Conservation (phyloP, 768 basidiomycete genomes). For the Collybia mongolica region DNA sequence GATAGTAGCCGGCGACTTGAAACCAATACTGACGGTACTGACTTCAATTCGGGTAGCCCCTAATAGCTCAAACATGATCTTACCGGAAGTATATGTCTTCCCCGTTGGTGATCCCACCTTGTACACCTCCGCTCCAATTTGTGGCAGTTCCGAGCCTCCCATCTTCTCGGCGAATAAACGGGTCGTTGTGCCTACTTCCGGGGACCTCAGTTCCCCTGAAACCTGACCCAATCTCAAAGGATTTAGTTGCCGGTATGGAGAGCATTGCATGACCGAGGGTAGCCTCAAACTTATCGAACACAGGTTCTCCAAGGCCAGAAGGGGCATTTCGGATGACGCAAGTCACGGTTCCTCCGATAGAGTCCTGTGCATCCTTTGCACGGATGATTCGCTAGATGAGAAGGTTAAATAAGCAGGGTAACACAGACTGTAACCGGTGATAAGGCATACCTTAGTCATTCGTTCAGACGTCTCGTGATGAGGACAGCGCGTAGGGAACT, state of each 20-base stretch:
- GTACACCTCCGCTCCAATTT: constrained; percentile 97
- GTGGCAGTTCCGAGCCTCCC: constrained; percentile 81
- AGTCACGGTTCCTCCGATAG: constrained; percentile 97
- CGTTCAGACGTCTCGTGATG: constrained; percentile 83
- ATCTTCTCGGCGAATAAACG: constrained; percentile 63
- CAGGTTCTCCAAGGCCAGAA: constrained; percentile 91
- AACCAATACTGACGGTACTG: constrained; percentile 65
- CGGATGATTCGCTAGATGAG: constrained; percentile 79
- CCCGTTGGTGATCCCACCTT: constrained; percentile 97
- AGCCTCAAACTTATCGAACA: constrained; percentile 98
- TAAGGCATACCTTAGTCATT: constrained; percentile 77
- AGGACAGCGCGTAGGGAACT: constrained; percentile 85
- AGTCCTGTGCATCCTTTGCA: constrained; percentile 88
- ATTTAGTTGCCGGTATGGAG: constrained; percentile 98
- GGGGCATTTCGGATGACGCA: constrained; percentile 94
- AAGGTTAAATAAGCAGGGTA: not conserved
- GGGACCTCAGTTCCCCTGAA: constrained; percentile 94
- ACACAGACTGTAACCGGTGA: not conserved
- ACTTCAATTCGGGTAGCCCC: not conserved
- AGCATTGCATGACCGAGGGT: constrained; percentile 96
- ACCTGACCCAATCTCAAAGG: constrained; percentile 96
- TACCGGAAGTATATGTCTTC: constrained; percentile 98
- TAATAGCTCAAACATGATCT: constrained; percentile 19
- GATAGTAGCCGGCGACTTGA: constrained; percentile 99
- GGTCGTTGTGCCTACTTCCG: constrained; percentile 92